Conservation (phyloP, 1,139 yeast genomes). For the Candida mesenterica region DNA sequence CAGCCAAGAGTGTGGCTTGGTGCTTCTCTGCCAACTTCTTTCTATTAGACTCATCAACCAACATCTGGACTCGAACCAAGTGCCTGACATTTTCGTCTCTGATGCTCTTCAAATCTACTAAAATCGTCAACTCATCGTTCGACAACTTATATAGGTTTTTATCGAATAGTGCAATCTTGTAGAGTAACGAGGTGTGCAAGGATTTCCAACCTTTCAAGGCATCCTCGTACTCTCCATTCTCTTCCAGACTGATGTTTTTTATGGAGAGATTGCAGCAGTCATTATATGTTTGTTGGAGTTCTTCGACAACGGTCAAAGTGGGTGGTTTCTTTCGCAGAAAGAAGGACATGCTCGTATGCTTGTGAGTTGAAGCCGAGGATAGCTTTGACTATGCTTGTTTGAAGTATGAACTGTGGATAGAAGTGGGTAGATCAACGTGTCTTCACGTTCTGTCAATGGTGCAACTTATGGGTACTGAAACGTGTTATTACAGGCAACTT, state of each 20-base stretch:
- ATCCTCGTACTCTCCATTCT: conserved; percentile 47
- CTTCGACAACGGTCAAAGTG: conserved; percentile 50
- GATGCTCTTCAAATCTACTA: conserved; percentile 47
- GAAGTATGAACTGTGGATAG: too few relatives aligned
- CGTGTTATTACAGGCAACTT: too few relatives aligned
- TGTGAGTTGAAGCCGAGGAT: too few relatives aligned
- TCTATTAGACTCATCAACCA: conserved; percentile 38
- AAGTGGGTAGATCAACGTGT: too few relatives aligned
- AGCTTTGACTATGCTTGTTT: too few relatives aligned
- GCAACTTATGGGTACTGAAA: too few relatives aligned
- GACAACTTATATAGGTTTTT: conserved; percentile 32
- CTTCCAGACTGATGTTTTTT: conserved; percentile 57
- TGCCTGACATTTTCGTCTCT: conserved; percentile 52
- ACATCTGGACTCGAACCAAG: conserved; percentile 43
- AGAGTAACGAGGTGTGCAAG: conserved; percentile 58
- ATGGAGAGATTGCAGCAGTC: conserved; percentile 60
- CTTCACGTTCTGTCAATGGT: too few relatives aligned
- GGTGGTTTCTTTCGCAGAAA: conserved; percentile 59
- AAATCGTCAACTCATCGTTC: conserved; percentile 42
- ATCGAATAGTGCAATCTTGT: conserved; percentile 55
- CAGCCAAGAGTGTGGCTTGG: conserved; percentile 6
- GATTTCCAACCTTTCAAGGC: conserved; percentile 74
- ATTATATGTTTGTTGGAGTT: conserved; percentile 58
- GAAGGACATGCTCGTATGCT: conserved; percentile 19
- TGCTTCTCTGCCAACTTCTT: conserved; percentile 8